Evolutionary conservation across 2,329 filamentous ascomycete genomes (phyloP), one percentile per base, ranked within the genome.

Genomic region (Fusarium miscanthi): DNA sequence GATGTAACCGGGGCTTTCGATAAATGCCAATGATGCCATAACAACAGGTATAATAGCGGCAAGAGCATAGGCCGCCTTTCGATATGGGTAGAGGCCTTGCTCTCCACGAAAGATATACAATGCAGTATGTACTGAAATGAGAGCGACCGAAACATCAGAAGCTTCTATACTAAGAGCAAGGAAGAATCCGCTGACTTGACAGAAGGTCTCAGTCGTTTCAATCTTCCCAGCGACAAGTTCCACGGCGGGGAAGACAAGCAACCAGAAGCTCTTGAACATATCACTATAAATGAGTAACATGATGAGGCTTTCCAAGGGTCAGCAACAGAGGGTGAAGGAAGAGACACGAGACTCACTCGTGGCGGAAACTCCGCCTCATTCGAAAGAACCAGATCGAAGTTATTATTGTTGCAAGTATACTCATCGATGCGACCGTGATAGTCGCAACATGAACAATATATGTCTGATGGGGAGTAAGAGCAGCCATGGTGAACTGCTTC

Each of bases 241-340:
- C 25, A 90, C 86, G 5, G 89, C 82, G 1, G 92, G 87, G 72
- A 90, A 91, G 45, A 93, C 80, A 69, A 94, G 85, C 69, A 92
- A 90, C 88, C 90, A 93, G 5, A 90, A 78, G 6, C 90, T 88
- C 79, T 93, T 93, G 80, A 91, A 88, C 77, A 93, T 87, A 80
- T 94, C 92, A 74, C 91, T 92, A 68, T 90, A 86, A 51, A 95
- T 90, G 19, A 95, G 84, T 42, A 94, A 81, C 86, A 95, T 89
- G 63, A 95, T 91, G 60, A 95, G 86, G 70, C 92, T 93, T 41
- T 5, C 10, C 7, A 23, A 21, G 8, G n/a, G 58, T 77, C n/a
- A 77, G 70, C 30, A 30, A 46, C 8, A 17, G 14, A n/a, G 14
- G 11, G 4, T 14, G 25, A 19, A 25, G 57, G 37, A 46, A n/a